Evolutionary conservation across 2,329 filamentous ascomycete species (phyloP).

Genomic region (Alternaria sp.): DNA sequence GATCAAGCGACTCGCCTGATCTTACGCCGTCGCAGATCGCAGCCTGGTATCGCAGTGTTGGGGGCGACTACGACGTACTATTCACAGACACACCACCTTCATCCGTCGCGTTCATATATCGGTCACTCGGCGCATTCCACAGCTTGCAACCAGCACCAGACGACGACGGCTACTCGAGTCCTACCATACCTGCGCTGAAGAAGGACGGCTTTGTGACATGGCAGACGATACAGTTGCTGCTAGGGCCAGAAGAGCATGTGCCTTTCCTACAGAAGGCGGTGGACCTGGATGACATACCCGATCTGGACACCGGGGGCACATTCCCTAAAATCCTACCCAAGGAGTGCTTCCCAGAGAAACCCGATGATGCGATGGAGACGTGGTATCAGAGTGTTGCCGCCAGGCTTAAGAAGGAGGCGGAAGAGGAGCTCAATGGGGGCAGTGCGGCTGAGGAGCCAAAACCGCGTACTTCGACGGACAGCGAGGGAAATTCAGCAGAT

Average conservation of each 20-base stretch:
- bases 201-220: slow-evolving; percentile 86
- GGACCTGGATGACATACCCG: slow-evolving; percentile 74
- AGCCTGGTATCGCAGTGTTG: slow-evolving; percentile 56
- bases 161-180: slow-evolving; percentile 71
- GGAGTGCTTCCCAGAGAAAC: slow-evolving; percentile 70
- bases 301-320: slow-evolving; percentile 67
- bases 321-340: slow-evolving; percentile 70
- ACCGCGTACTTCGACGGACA: slow-evolving; percentile 43
- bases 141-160: slow-evolving; percentile 74
- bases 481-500: slow-evolving; percentile 48
- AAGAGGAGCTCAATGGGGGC: slow-evolving; percentile 38
- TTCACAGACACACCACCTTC: slow-evolving; percentile 77
- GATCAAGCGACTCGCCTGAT: slow-evolving; percentile 54
- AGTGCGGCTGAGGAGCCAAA: slow-evolving; percentile 32
- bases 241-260: slow-evolving; percentile 87
- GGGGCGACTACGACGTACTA: slow-evolving; percentile 62
- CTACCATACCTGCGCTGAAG: slow-evolving; percentile 82
- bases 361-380: slow-evolving; percentile 79
- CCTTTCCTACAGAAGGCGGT: slow-evolving; percentile 83
- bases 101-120: slow-evolving; percentile 90
- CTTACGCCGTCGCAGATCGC: slow-evolving; percentile 58
- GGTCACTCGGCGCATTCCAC: slow-evolving; percentile 88
- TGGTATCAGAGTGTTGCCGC: slow-evolving; percentile 85
- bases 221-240: slow-evolving; percentile 88
- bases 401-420: slow-evolving; percentile 69